These are phyloP conservation scores for Porpolomopsis calyptriformis DNA, from an alignment of 768 basidiomycete species.

Conservation along the genomic window DNA sequence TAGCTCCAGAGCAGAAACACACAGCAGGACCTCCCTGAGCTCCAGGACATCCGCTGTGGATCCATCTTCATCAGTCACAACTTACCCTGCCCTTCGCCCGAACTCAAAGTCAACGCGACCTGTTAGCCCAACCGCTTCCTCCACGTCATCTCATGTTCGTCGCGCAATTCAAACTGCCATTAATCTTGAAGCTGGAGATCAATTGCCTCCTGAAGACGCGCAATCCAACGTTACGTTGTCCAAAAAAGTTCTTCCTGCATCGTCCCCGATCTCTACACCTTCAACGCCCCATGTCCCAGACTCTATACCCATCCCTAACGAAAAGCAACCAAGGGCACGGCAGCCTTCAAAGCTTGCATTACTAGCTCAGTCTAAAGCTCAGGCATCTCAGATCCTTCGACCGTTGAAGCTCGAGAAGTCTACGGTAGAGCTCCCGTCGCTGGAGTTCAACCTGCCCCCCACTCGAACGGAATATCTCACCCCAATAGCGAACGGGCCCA, in stretches of 20 bases:
- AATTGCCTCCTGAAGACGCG: constrained; percentile 9
- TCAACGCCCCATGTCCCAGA: background rate
- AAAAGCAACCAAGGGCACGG: constrained; percentile 17
- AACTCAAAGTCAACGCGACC: constrained; percentile 42
- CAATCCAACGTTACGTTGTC: background rate
- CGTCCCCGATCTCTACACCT: constrained; percentile 6
- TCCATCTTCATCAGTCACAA: constrained; percentile 53
- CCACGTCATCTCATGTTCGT: constrained; percentile 48
- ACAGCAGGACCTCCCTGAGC: constrained; percentile 34
- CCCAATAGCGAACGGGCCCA: constrained; percentile 71
- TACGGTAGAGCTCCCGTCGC: background rate
- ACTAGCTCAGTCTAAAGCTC: constrained; percentile 52
- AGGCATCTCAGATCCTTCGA: constrained; percentile 35
- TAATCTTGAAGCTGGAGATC: constrained; percentile 47
- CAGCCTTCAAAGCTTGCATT: constrained; percentile 64
- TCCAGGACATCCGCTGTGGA: constrained; percentile 46
- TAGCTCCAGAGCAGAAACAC: constrained; percentile 47
- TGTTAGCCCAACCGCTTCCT: constrained; percentile 25
- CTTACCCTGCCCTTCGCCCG: constrained; percentile 64
- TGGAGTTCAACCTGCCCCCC: constrained; percentile 24
- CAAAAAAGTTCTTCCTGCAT: no score
- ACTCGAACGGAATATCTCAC: constrained; percentile 59
- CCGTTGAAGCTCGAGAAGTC: constrained; percentile 27
- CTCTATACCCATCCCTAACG: background rate
- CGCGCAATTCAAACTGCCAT: constrained; percentile 62